Base-by-base conservation (phyloP, 768 basidiomycete genomes). In the Epithele typhae region DNA sequence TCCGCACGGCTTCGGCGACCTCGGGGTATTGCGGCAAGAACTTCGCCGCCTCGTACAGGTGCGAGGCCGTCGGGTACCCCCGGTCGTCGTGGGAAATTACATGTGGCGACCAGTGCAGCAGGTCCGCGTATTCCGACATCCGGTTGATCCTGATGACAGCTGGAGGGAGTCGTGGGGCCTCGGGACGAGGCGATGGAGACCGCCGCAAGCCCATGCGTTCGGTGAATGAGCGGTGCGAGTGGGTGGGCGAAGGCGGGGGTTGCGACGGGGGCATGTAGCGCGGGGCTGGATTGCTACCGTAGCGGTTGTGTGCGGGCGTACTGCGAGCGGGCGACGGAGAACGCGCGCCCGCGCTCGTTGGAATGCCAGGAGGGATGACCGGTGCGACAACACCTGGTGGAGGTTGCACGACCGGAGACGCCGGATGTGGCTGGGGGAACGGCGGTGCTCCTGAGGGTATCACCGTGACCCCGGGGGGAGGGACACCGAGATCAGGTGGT, bases 21-120 rank as follows among this genome's bases (percentile, higher is more conserved):
- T 76, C 62, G 0, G 76, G 77, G 3, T 69, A 67, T 18, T 68
- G 61, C 2, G 71, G 70, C 30, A 79, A 57, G 61, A 80, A 91
- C 60, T 85, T 85, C 58, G 85, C 68, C 8, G 87, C 86, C 63
- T 91, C 86, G 44, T 79, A 75, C n/a, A 91, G 71, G 54, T 91
- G 88, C 55, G 81, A 63, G 9, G 83, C 88, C 2, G 79, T 84
- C 2, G 84, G 84, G 54, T 82, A 92, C 34, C 64, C 62, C 43
- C 67, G 68, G 25, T 77, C 70, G 27, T 70, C 61, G 61, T 79
- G 82, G 43, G 79, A 45, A 18, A 92, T 74, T 4, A 70, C 71
- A 55, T 87, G 79, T 1, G 70, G 75, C 1, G 88, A 87, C 54
- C 81, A 78, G 56, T 80, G 85, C 60, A 85, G 65, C 62, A 89